Evolutionary conservation across 306 rosid species (phyloP).

Genomic region (Dalbergia oliveri): DNA sequence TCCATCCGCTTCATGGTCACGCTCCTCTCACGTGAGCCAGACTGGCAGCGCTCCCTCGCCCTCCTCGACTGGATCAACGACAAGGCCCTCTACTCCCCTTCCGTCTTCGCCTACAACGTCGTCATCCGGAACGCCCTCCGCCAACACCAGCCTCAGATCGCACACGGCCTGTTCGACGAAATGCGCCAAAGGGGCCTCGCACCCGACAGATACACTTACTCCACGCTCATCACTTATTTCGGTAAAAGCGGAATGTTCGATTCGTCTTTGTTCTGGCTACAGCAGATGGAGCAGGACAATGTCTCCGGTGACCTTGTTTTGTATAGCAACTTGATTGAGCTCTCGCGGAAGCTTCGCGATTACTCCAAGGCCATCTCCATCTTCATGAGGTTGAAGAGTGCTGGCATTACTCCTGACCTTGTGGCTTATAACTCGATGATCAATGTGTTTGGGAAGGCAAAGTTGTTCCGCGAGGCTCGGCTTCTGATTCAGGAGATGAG

Average conservation of each 20-base stretch:
- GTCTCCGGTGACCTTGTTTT: slow-evolving; percentile 90
- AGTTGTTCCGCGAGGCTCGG: slow-evolving; percentile 84
- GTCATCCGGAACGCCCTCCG: slow-evolving; percentile 86
- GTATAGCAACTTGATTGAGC: slow-evolving; percentile 88
- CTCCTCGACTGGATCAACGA: slow-evolving; percentile 91
- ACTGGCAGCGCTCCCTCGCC: slow-evolving; percentile 92
- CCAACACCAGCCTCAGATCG: slow-evolving; percentile 79
- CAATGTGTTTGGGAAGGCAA: slow-evolving; percentile 91
- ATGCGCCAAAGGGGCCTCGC: slow-evolving; percentile 84
- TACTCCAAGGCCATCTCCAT: slow-evolving; percentile 91
- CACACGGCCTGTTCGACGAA: slow-evolving; percentile 94
- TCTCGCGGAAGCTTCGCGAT: slow-evolving; percentile 77
- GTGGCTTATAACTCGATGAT: slow-evolving; percentile 86
- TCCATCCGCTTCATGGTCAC: slow-evolving; percentile 88
- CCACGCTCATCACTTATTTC: slow-evolving; percentile 83
- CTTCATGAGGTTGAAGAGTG: slow-evolving; percentile 65
- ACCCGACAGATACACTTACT: slow-evolving; percentile 90
- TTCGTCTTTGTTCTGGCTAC: slow-evolving; percentile 87
- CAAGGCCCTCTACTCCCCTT: slow-evolving; percentile 77
- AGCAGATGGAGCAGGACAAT: slow-evolving; percentile 85
- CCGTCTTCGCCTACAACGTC: slow-evolving; percentile 83
- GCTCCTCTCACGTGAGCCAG: slow-evolving; percentile 78
- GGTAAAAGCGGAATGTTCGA: slow-evolving; percentile 88
- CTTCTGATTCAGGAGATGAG: slow-evolving; percentile 81
- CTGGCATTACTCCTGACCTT: slow-evolving; percentile 75